These are phyloP conservation scores for Vanrija sp. DNA, from an alignment of 1,284 basidiomycete species.

Conservation along the genomic window DNA sequence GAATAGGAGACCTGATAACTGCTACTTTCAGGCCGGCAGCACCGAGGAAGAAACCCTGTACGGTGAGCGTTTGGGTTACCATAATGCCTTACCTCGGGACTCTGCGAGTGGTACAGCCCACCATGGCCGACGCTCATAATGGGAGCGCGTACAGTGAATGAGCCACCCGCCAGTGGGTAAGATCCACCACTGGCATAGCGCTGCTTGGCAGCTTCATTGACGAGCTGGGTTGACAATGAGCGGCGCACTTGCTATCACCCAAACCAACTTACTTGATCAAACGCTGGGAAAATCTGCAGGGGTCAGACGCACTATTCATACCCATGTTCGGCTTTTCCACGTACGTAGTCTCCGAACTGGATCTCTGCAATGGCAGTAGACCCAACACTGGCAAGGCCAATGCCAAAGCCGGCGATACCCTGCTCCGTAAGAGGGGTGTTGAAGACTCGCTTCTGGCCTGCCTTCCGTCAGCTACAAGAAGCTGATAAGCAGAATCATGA, in stretches of 20 bases:
- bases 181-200: constrained; percentile 82
- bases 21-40: constrained; percentile 88
- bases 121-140: constrained; percentile 90
- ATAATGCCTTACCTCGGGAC: constrained; percentile 59
- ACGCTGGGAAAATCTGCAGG: constrained; percentile 74
- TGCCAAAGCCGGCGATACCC: constrained; percentile 91
- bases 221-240: constrained; percentile 57
- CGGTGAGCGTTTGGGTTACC: neutral
- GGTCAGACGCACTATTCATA: neutral
- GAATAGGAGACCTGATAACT: constrained; percentile 86
- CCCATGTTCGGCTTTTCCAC: neutral
- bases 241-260: neutral
- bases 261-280: constrained; percentile 66
- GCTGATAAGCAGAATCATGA: neutral
- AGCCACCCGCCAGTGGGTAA: constrained; percentile 63
- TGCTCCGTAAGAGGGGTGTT: constrained; percentile 92
- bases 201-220: constrained; percentile 93
- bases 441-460: constrained; percentile 87
- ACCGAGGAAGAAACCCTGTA: constrained; percentile 77
- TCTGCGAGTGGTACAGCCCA: constrained; percentile 89
- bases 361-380: constrained; percentile 94
- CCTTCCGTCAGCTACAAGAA: neutral
- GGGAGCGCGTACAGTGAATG: constrained; percentile 80
- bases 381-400: constrained; percentile 87
- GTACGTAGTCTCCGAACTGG: constrained; percentile 54